Conservation (phyloP, 1,139 yeast species). For the Eremothecium coryli region DNA sequence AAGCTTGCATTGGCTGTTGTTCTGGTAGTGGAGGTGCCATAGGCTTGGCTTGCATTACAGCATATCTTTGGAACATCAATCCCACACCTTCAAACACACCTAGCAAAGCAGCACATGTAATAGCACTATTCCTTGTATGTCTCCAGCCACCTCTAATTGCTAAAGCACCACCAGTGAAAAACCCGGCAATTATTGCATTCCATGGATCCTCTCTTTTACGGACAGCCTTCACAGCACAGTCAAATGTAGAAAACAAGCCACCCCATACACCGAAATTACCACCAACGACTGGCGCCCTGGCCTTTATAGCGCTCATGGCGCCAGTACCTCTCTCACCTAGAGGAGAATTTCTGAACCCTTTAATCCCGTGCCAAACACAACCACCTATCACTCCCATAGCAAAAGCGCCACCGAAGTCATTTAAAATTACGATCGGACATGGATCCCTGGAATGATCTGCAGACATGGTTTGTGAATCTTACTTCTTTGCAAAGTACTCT, state of each 20-base stretch:
- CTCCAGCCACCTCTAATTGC: conserved; percentile 99
- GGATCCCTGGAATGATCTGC: conserved; percentile 99
- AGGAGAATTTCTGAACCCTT: conserved; percentile 97
- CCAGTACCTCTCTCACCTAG: conserved; percentile 91
- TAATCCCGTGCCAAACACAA: conserved; percentile 96
- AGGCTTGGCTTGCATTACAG: conserved; percentile 79
- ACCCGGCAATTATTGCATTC: conserved; percentile 97
- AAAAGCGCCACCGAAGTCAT: conserved; percentile 98
- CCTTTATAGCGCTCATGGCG: conserved; percentile 80
- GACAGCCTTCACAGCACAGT: conserved; percentile 89
- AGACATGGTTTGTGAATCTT: conserved; percentile 54
- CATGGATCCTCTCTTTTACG: conserved; percentile 98
- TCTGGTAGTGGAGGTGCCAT: conserved; percentile 70
- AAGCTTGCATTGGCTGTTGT: conserved; percentile 36
- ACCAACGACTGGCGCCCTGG: conserved; percentile 97
- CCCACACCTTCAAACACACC: conserved; percentile 99
- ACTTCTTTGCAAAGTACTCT: no score
- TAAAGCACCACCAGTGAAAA: conserved; percentile 95
- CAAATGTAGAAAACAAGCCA: conserved; percentile 91
- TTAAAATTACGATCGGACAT: conserved; percentile 91
- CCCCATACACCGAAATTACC: conserved; percentile 99
- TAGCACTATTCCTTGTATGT: conserved; percentile 93
- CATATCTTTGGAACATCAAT: conserved; percentile 83
- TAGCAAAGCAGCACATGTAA: conserved; percentile 92
- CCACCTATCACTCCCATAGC: conserved; percentile 99